These are phyloP conservation scores for Theobroma cacao DNA, from an alignment of 345 rosid genomes.

Conservation along the genomic window DNA sequence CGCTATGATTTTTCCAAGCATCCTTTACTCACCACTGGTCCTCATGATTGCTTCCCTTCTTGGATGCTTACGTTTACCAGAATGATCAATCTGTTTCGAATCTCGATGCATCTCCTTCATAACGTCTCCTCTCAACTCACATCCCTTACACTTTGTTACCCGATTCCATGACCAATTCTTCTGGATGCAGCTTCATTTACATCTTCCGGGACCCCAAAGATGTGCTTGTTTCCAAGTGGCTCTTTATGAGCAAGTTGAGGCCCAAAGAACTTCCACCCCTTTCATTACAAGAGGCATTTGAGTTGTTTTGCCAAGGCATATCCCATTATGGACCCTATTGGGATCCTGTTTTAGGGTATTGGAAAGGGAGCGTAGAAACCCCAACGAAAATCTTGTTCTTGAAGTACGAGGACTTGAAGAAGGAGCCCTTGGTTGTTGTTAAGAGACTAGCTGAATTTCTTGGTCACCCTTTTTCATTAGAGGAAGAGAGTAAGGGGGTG, in stretches of 20 bases:
- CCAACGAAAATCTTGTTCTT: conserved; percentile 3
- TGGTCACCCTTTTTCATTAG: conserved; percentile 10
- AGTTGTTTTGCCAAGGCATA: conserved; percentile 6
- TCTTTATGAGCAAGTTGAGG: conserved; percentile 17
- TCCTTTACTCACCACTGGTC: conserved; percentile 8
- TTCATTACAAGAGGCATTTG: conserved; percentile 7
- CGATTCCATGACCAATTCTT: background rate
- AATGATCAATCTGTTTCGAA: background rate
- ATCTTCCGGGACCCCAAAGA: conserved; percentile 31
- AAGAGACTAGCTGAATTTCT: conserved; percentile 27
- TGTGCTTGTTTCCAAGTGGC: conserved; percentile 24
- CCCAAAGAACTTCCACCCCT: background rate
- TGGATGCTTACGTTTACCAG: background rate
- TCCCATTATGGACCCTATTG: conserved; percentile 12
- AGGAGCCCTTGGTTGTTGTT: conserved; percentile 18
- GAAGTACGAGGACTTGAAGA: conserved; percentile 33
- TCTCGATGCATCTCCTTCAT: background rate
- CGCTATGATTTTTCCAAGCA: background rate
- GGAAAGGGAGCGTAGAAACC: conserved; percentile 6
- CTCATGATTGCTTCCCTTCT: conserved; percentile 20
- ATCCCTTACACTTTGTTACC: conserved; percentile 13
- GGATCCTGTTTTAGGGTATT: conserved; percentile 17
- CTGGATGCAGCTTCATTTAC: conserved; percentile 27
- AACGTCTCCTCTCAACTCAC: conserved; percentile 15
- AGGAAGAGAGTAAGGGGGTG: conserved; percentile 20